Evolutionary conservation across 2,329 filamentous ascomycete species (phyloP), one percentile per base, ranked within the genome.

Genomic region (Aspergillus arachidicola): DNA sequence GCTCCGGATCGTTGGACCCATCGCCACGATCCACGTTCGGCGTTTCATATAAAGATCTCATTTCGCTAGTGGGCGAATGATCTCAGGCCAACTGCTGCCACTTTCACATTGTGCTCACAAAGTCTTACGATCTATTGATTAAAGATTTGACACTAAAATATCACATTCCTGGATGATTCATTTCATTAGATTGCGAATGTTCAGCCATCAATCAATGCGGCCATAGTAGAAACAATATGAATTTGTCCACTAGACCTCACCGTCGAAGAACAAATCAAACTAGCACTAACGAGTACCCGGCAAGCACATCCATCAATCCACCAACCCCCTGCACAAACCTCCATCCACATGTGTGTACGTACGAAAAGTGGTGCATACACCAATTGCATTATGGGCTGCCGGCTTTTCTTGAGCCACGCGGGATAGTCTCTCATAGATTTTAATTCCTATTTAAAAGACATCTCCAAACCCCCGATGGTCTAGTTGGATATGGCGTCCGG

Each of bases 1-100:
- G 50, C 28, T 53, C 32, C 51, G 34, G n/a, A 16, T 55, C 51
- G n/a, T 28, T 19, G 30, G 51, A 23, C n/a, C 51, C 21, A 55
- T 54, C 30, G 30, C 19, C 51, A 10, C 16, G 51, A 55, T 55
- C 51, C 51, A 38, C 51, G 51, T 38, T 21, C 51, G 51, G 51
- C 6, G 51, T 55, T 55, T 55, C 51, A 55, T 55, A 21, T 55
- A 55, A 41, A 55, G n/a, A 19, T 7, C 32, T 55, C 51, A 55
- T 55, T 38, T 55, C 34, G 21, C 32, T 36, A 38, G 32, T 38
- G 19, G 21, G 51, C n/a, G 32, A 55, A 38, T 55, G 34, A 21
- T 9, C 32, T 28, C 32, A 55, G 12, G 21, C n/a, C 11, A 38
- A 38, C 21, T 23, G 34, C 32, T 55, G 32, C 32, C 51, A 38